Percentiles rank a stretch among this genome's conserved stretches.
phyloP scores from a whole-genome alignment of 1,139 yeast genomes.

The Scheffersomyces titani region DNA sequence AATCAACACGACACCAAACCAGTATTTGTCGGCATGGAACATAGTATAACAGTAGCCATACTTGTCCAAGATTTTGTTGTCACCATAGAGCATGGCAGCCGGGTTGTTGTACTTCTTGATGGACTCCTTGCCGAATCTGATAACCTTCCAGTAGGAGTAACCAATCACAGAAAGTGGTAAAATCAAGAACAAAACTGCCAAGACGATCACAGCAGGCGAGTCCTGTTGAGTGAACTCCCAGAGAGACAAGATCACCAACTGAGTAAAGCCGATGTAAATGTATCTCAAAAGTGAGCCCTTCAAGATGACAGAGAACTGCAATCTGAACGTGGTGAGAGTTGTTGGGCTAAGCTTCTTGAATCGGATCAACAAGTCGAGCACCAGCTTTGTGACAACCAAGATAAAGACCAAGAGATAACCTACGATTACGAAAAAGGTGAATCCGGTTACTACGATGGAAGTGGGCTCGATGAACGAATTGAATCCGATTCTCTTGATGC shows the following conservation, averaged over 20 bases:
- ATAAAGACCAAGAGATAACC: conserved; percentile 54
- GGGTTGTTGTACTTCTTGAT: conserved; percentile 61
- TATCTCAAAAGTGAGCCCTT: conserved; percentile 73
- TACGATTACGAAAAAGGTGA: conserved; percentile 69
- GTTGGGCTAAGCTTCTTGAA: conserved; percentile 48
- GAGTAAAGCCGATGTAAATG: conserved; percentile 75
- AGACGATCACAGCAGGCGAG: conserved; percentile 73
- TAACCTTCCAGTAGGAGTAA: conserved; percentile 62
- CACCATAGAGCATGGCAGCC: conserved; percentile 77
- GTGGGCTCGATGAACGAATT: conserved; percentile 70
- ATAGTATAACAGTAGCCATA: conserved; percentile 83
- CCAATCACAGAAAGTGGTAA: conserved; percentile 55
- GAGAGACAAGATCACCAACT: conserved; percentile 63
- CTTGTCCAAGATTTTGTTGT: conserved; percentile 60
- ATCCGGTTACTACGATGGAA: conserved; percentile 72
- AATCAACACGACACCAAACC: conserved; percentile 69
- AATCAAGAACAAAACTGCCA: conserved; percentile 64
- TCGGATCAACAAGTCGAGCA: conserved; percentile 46
- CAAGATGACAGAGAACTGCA: conserved; percentile 53
- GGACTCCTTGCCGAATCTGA: conserved; percentile 57
- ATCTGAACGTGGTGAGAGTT: conserved; percentile 51
- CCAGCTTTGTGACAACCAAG: conserved; percentile 52
- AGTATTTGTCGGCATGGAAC: conserved; percentile 72
- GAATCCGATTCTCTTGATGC: conserved; percentile 73
- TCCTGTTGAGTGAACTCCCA: conserved; percentile 75